Evolutionary conservation across 2,329 filamentous ascomycete genomes (phyloP).

Genomic region (Nemania abortiva): DNA sequence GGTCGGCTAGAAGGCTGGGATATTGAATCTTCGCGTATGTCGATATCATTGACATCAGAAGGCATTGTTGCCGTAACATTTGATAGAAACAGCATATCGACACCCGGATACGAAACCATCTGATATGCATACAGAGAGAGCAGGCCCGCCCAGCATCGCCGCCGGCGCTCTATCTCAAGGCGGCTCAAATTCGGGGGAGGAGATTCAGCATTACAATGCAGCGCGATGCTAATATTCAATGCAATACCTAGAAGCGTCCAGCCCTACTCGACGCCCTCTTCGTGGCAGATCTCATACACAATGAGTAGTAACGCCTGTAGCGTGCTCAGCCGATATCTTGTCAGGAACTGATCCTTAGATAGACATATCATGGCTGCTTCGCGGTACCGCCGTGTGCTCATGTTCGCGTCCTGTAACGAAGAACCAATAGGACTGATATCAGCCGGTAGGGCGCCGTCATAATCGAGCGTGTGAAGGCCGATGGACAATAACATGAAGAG

Average conservation of each 20-base stretch:
- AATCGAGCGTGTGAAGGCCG: constrained; percentile 30
- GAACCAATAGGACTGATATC: constrained; percentile 13
- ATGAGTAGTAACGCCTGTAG: constrained; percentile 30
- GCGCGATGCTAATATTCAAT: constrained; percentile 33
- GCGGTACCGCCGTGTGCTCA: constrained; percentile 12
- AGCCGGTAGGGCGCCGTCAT: constrained; percentile 14
- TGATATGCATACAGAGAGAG: constrained; percentile 35
- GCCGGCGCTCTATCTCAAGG: constrained; percentile 29
- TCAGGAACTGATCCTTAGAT: constrained; percentile 33
- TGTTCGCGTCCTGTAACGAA: constrained; percentile 6
- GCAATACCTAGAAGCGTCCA: constrained; percentile 34
- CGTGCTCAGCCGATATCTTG: constrained; percentile 29
- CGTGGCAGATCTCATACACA: constrained; percentile 32
- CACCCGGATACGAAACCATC: constrained; percentile 32
- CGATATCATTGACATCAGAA: constrained; percentile 31
- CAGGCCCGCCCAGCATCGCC: constrained; percentile 34
- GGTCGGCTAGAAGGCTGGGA: constrained; percentile 21
- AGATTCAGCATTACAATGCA: constrained; percentile 33
- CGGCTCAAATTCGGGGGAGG: constrained; percentile 10
- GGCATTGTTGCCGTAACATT: constrained; percentile 29
- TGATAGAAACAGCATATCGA: constrained; percentile 30
- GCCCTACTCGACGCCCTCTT: constrained; percentile 31
- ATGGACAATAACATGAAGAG: constrained; percentile 31
- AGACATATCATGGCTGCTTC: constrained; percentile 35
- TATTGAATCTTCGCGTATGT: constrained; percentile 27